Evolutionary conservation across 139 green algal genomes (phyloP), one percentile per base, ranked within the genome.

Genomic region (Trebouxia sp.): DNA sequence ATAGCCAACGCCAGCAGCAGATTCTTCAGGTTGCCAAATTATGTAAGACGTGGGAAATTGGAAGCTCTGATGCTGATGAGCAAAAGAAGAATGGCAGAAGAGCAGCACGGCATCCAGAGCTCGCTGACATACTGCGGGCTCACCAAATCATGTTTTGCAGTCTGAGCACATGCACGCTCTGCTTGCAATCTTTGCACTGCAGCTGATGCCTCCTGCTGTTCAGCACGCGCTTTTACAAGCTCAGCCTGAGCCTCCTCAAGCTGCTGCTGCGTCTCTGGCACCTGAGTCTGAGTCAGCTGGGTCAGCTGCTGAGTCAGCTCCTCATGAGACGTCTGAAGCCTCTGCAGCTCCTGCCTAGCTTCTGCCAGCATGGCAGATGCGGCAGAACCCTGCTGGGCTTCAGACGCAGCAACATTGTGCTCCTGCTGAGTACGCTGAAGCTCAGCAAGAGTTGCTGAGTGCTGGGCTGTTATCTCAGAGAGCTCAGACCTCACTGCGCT

Each of bases 141-240:
- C 39, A 58, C 42, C 24, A 77, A 32, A 32, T 77, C 69, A 26
- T 77, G 79, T 11, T 39, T 45, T 17, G n/a, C 30, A 42, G 51
- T 15, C 24, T 53, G 47, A 11, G 35, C 62, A 38, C 17, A 24
- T 6, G 41, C 56, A 20, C 26, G 39, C 38, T 50, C 28, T 38
- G 65, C 65, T 42, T 82, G 76, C 30, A 75, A 39, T 39, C 42
- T n/a, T 6, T 77, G 39, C 69, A 77, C 8, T 22, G 37, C 32
- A 22, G 39, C 41, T 53, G 10, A 22, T 12, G 30, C 30, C 12
- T 65, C 14, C 74, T 65, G 74, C 45, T 20, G 11, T 14, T 30
- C 74, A 45, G 30, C 47, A 5, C 28, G 9, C 24, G n/a, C 66
- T 5, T 30, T 66, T 30, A 66, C 17, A 15, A 42, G 14, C 47